These are phyloP conservation scores for Yarrowia deformans DNA, from an alignment of 805 yeast genomes.

Conservation along the genomic window DNA sequence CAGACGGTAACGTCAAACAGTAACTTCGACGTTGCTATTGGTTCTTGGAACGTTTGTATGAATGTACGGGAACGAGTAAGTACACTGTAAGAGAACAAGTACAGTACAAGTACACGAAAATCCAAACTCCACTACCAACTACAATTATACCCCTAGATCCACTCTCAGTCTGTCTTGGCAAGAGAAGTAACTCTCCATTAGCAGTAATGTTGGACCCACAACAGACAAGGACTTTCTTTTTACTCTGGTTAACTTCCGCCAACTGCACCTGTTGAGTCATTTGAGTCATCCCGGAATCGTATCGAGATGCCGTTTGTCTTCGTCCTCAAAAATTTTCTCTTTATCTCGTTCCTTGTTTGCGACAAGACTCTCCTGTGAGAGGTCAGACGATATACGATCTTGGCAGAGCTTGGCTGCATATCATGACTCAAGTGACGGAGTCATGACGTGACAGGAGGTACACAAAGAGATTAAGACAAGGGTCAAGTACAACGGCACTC, in stretches of 20 bases:
- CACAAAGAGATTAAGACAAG: too few relatives aligned
- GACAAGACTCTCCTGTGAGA: not conserved
- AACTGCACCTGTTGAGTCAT: slow-evolving; percentile 22
- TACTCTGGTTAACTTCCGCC: not conserved
- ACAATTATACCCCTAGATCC: too few relatives aligned
- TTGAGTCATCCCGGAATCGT: slow-evolving; percentile 21
- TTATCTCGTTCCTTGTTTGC: not conserved
- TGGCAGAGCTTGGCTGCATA: slow-evolving; percentile 6
- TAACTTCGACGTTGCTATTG: not conserved
- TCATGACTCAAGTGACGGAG: not conserved
- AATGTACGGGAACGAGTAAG: too few relatives aligned
- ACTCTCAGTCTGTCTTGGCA: too few relatives aligned
- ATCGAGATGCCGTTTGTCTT: not conserved
- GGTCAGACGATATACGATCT: slow-evolving; percentile 2
- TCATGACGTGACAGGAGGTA: too few relatives aligned
- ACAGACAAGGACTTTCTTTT: not conserved
- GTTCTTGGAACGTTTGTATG: not conserved
- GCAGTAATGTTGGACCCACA: not conserved
- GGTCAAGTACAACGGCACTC: not conserved
- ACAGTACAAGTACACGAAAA: too few relatives aligned
- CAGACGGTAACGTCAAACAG: not conserved
- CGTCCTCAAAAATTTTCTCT: not conserved
- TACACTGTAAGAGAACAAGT: too few relatives aligned
- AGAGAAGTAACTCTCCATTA: too few relatives aligned
- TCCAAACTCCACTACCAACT: too few relatives aligned